Base-by-base conservation (phyloP, 2,329 filamentous ascomycete species). In the Calonectria hongkongensis region DNA sequence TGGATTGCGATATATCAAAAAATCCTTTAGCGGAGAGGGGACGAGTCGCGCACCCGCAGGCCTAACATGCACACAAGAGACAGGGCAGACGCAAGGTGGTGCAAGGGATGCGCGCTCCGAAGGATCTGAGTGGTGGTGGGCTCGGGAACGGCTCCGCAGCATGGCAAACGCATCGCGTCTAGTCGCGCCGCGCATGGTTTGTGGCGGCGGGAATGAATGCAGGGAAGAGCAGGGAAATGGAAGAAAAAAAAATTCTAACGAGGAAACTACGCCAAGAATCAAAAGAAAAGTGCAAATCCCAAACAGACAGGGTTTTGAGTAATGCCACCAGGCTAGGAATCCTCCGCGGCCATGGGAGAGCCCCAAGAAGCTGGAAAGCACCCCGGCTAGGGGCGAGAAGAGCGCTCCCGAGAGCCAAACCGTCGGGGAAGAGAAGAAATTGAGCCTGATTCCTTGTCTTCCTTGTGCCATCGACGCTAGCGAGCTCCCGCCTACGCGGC, bases 111-210 rank as follows among this genome's bases (percentile, higher is more conserved):
- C 33, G 50, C 41, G 50, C 25, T 28, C 33, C 25, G 25, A 18
- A 28, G 47, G 16, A 39, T 18, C 15, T 66, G 39, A 43, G 16
- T 63, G 39, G 39, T 16, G 45, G 47, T 45, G 60, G 21, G 63
- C 16, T 54, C 54, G 69, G 64, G 45, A 58, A 48, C 56, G 69
- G 69, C 69, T 71, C 69, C 69, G 64, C 69, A 64, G 21, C 48
- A 45, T 63, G 39, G 58, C 58, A 43, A 63, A 28, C 41, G 25
- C 25, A 36, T 28, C 47, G 54, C 58, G 51, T 56, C 39, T 41
- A 58, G 54, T 58, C 30, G 54, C 54, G 21, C 54, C 54, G 54
- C 54, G 54, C 54, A 58, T 58, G 54, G 54, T 41, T 58, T 58
- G 54, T 58, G 54, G 54, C 54, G 54, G 54, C 54, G 54, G 51